Evolutionary conservation across 208 protist species (phyloP).

Genomic region (Acanthamoeba sp.): DNA sequence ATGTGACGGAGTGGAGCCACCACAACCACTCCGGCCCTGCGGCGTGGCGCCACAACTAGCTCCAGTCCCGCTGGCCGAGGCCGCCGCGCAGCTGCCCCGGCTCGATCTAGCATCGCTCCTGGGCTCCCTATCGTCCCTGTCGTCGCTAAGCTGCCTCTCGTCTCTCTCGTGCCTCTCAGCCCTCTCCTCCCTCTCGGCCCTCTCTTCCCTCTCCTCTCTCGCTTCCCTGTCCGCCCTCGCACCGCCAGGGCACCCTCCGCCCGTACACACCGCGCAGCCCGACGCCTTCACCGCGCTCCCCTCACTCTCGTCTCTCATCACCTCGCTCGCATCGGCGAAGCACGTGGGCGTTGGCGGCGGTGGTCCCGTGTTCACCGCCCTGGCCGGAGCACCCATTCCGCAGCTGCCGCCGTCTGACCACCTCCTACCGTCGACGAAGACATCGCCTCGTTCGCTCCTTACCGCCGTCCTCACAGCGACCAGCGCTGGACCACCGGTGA

Average conservation of each 20-base stretch:
- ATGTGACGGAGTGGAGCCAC: too few relatives aligned
- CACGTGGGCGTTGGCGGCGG: too few relatives aligned
- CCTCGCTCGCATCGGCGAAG: neutral
- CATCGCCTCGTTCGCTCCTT: neutral
- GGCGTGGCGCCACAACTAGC: too few relatives aligned
- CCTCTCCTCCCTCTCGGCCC: neutral
- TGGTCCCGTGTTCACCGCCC: neutral
- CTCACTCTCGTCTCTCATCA: neutral
- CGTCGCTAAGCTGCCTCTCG: neutral
- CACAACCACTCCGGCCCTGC: too few relatives aligned
- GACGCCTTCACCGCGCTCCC: neutral
- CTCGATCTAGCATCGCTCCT: neutral
- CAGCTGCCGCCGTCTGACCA: neutral
- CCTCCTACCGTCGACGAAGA: neutral
- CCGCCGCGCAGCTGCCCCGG: neutral
- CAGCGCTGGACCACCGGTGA: neutral
- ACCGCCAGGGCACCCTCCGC: neutral
- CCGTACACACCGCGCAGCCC: neutral
- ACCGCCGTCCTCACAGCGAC: neutral
- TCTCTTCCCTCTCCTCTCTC: conserved; percentile 2
- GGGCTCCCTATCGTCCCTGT: neutral
- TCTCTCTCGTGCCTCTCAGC: neutral
- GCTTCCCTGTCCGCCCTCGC: neutral
- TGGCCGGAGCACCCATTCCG: neutral
- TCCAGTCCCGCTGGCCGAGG: neutral